Base-by-base conservation (phyloP, 345 rosid species). In the Carallia brachiata region DNA sequence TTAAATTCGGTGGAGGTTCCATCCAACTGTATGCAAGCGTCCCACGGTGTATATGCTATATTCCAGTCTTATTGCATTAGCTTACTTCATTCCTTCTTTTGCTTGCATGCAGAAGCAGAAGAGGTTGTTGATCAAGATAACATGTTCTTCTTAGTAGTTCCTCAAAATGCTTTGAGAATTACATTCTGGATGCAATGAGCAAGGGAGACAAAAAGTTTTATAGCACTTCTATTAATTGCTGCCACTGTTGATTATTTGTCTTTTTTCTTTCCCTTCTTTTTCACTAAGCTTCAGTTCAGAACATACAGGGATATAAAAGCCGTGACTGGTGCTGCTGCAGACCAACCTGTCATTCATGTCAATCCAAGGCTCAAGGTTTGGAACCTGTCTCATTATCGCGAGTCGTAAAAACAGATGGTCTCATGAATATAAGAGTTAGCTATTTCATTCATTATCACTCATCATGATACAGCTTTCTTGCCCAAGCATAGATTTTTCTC, bases 91-190 rank as follows among this genome's bases (percentile, higher is more conserved):
- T 27, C 0, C 16, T 60, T 34, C 65, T 64, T 52, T 62, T 8
- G 23, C 56, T 36, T 57, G 57, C 27, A 44, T 64, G 56, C 86
- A 93, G 98, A 97, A 71, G 94, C 74, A 70, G 72, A 85, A 70
- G 94, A 89, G 73, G 98, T 93, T 74, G 87, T 80, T 5, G 94
- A 93, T 77, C 83, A 87, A 75, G 98, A 93, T 73, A 97, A 93
- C 81, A 72, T 91, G 71, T 93, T 87, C 71, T 86, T 93, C 78
- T 83, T 91, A 79, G 90, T 91, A 71, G 94, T 94, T 80, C 98
- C 97, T 56, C 97, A 93, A 80, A 93, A 91, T 75, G 98, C 94
- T 7, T 90, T 93, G 53, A 97, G 98, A 93, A 93, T 67, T 93
- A 97, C 68, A 93, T 93, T 56, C 89, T 91, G 63, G 92, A 87